These are phyloP conservation scores for Debaryomyces subglobosus DNA, from an alignment of 1,139 yeast genomes.

Conservation along the genomic window DNA sequence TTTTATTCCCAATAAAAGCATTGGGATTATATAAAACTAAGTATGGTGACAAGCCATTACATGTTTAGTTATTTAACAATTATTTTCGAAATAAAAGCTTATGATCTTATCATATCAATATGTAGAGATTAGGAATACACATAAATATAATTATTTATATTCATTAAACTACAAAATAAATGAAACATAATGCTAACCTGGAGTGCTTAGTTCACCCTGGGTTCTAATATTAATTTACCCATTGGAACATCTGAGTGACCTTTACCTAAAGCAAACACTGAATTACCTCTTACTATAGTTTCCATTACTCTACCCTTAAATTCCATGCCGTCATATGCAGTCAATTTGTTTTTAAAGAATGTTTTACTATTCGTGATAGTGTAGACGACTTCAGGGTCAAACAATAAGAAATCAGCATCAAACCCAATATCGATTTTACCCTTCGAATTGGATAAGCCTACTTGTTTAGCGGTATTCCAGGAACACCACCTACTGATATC, in stretches of 20 bases:
- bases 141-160: neutral
- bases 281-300: constrained; percentile 75
- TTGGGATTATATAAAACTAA: constrained; percentile 68
- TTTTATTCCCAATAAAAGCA: constrained; percentile 89
- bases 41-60: constrained; percentile 24
- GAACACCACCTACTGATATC: constrained; percentile 82
- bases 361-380: constrained; percentile 60
- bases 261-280: constrained; percentile 58
- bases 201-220: constrained; percentile 29
- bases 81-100: neutral
- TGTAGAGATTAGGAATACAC: neutral
- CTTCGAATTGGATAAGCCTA: constrained; percentile 71
- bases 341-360: constrained; percentile 79
- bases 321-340: constrained; percentile 77
- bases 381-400: constrained; percentile 65
- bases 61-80: neutral
- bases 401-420: constrained; percentile 86
- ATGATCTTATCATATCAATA: neutral
- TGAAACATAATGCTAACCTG: constrained; percentile 34
- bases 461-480: constrained; percentile 81
- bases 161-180: constrained; percentile 30
- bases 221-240: constrained; percentile 65
- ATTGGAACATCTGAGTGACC: constrained; percentile 61
- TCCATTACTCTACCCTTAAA: constrained; percentile 75
- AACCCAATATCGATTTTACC: constrained; percentile 72